Conservation (phyloP, 192 early-diverging fungal species). For the Neocallimastix lanati region DNA sequence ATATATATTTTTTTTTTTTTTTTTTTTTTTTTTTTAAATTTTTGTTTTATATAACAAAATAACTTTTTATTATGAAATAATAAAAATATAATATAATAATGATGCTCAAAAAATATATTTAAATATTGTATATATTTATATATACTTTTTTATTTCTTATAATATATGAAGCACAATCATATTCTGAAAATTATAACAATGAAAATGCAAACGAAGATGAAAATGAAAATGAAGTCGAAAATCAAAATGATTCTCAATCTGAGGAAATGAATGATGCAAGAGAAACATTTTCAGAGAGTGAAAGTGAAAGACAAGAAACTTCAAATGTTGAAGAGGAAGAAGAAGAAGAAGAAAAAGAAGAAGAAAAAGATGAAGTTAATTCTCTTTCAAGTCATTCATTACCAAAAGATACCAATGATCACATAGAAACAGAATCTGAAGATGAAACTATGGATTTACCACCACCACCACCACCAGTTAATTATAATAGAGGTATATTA, state of each 20-base stretch:
- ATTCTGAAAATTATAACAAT: neutral
- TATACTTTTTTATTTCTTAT: too few species aligned
- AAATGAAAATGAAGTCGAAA: too few species aligned
- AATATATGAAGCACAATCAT: neutral
- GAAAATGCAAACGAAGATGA: neutral
- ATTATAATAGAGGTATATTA: slow-evolving; percentile 63
- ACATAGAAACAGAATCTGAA: slow-evolving; percentile 42
- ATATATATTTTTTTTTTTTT: too few species aligned
- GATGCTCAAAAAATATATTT: too few species aligned
- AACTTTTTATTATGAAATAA: too few species aligned
- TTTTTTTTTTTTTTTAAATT: too few species aligned
- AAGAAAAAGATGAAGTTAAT: too few species aligned
- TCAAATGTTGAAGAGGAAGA: neutral
- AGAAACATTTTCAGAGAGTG: neutral
- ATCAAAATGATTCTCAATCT: neutral
- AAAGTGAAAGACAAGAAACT: neutral
- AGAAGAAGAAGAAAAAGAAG: neutral
- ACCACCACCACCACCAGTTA: slow-evolving; percentile 23
- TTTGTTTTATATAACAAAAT: too few species aligned
- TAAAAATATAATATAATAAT: too few species aligned
- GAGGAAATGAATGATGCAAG: neutral
- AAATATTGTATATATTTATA: too few species aligned
- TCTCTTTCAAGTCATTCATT: neutral
- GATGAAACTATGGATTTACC: slow-evolving; percentile 31
- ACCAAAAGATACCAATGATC: slow-evolving; percentile 37